A percentile compares a stretch with the other conserved stretches of the same genome.
These are phyloP conservation scores for Catharanthus roseus DNA, from an alignment of 257 asterid species.

Conservation along the genomic window DNA sequence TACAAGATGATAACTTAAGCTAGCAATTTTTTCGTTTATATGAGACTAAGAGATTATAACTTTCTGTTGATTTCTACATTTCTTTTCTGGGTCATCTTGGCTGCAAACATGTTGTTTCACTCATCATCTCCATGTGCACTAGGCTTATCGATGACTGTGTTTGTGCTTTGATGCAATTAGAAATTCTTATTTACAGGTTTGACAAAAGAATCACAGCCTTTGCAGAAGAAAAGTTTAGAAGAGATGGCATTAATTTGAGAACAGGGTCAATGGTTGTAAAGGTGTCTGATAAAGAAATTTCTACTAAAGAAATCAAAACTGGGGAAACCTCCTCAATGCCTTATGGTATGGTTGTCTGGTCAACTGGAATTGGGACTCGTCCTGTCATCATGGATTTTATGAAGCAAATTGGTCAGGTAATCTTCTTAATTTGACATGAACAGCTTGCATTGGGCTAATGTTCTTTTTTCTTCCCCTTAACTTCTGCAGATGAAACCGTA, in stretches of 20 bases:
- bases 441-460: background rate
- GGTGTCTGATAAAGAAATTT: slow-evolving; percentile 74
- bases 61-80: background rate
- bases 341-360: slow-evolving; percentile 98
- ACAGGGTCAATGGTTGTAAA: slow-evolving; percentile 95
- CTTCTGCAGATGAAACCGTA: background rate
- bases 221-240: slow-evolving; percentile 81
- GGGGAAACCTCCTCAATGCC: slow-evolving; percentile 68
- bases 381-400: slow-evolving; percentile 80
- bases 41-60: no score
- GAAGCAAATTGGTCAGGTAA: slow-evolving; percentile 96
- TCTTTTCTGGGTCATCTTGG: slow-evolving; percentile 1
- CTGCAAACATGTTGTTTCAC: background rate
- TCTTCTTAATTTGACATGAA: background rate
- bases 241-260: slow-evolving; percentile 83
- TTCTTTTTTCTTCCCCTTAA: background rate
- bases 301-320: slow-evolving; percentile 65
- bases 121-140: background rate
- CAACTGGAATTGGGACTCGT: slow-evolving; percentile 97
- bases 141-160: background rate
- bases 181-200: slow-evolving; percentile 54
- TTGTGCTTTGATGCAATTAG: slow-evolving; percentile 4
- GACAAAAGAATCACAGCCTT: slow-evolving; percentile 93
- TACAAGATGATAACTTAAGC: background rate
- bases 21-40: no score